These are phyloP conservation scores for Hypholoma fasciculare DNA, from an alignment of 768 basidiomycete genomes.

Conservation along the genomic window DNA sequence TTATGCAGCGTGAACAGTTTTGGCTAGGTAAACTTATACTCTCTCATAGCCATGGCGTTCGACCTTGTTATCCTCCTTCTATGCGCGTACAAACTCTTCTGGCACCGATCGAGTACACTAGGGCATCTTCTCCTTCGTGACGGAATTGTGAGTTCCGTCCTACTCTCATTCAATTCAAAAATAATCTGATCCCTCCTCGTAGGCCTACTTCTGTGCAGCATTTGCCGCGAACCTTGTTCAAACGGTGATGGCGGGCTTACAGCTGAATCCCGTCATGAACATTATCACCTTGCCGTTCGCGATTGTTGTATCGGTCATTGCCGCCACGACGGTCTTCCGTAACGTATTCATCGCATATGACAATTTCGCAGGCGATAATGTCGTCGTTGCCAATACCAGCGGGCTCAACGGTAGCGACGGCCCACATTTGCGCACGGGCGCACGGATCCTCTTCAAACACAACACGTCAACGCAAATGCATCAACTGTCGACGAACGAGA, in stretches of 20 bases:
- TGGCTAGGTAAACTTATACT: no score
- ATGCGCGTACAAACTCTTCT: constrained; percentile 24
- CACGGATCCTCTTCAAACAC: constrained; percentile 15
- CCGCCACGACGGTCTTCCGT: constrained; percentile 34
- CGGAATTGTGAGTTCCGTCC: constrained; percentile 26
- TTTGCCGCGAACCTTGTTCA: constrained; percentile 34
- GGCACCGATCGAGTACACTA: constrained; percentile 25
- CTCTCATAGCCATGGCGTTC: constrained; percentile 29
- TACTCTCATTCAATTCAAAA: neutral
- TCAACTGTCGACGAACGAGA: constrained; percentile 7
- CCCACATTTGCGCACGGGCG: constrained; percentile 8
- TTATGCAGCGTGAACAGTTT: neutral
- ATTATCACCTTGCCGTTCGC: constrained; percentile 33
- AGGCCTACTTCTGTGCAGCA: constrained; percentile 32
- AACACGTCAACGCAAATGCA: constrained; percentile 5
- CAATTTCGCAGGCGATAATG: constrained; percentile 22
- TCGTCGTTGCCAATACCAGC: constrained; percentile 1
- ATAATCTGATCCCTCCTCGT: neutral
- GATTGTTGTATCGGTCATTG: constrained; percentile 35
- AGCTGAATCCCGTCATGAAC: constrained; percentile 35
- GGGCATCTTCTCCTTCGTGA: constrained; percentile 30
- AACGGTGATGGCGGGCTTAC: constrained; percentile 29
- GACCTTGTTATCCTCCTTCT: constrained; percentile 31
- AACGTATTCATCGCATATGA: constrained; percentile 34
- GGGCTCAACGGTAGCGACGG: neutral